A percentile compares a stretch with the other conserved stretches of the same genome.
Evolutionary conservation across 169 alveolate species (phyloP).

Genomic region (Theileria parva): DNA sequence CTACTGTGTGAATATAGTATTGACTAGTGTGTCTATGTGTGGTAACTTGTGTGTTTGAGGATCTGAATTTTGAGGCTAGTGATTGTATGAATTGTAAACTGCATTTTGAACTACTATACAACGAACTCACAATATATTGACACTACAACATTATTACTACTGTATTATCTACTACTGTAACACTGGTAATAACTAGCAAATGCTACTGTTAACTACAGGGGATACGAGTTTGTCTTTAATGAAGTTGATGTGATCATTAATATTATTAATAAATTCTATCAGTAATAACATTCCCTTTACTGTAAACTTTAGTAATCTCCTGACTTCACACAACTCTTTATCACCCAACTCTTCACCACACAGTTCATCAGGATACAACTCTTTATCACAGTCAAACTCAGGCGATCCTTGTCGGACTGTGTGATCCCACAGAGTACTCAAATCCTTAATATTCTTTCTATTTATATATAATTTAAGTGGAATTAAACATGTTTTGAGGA

Average conservation of each 20-base stretch:
- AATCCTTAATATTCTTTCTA: background rate
- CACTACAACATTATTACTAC: background rate
- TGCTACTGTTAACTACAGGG: too few species aligned
- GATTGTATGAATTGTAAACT: conserved; percentile 65
- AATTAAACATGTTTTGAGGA: too few species aligned
- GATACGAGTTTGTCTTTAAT: conserved; percentile 9
- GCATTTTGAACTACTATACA: conserved; percentile 43
- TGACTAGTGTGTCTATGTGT: background rate
- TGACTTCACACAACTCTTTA: background rate
- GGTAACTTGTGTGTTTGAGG: conserved; percentile 22
- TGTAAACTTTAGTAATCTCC: conserved; percentile 2
- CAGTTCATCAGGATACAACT: too few species aligned
- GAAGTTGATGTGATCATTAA: conserved; percentile 23
- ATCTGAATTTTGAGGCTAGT: conserved; percentile 58
- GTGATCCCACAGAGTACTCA: background rate
- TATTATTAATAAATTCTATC: background rate
- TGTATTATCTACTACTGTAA: background rate
- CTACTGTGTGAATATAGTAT: too few species aligned
- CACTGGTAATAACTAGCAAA: too few species aligned
- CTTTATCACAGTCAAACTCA: too few species aligned
- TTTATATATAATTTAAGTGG: too few species aligned
- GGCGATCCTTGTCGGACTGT: background rate
- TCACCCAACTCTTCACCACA: background rate
- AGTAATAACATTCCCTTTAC: background rate
- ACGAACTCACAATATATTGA: conserved; percentile 24